Conservation (phyloP, 345 rosid genomes). For the Citrus australasica region DNA sequence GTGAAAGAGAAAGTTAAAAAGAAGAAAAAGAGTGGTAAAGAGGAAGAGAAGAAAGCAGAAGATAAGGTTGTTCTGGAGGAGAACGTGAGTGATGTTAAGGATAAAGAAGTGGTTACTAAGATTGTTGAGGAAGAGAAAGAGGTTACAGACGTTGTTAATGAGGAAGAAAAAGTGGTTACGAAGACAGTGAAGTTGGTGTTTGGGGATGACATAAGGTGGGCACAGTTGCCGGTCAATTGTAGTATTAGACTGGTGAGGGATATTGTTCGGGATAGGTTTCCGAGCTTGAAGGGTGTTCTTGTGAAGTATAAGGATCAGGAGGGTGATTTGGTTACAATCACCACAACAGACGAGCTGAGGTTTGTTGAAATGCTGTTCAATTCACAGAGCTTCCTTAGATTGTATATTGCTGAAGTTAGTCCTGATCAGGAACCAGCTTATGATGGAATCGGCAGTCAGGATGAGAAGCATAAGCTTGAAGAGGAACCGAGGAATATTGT, state of each 20-base stretch:
- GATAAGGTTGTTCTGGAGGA: slow-evolving; percentile 38
- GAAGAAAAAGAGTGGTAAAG: slow-evolving; percentile 39
- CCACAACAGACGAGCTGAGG: slow-evolving; percentile 78
- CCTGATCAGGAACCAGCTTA: slow-evolving; percentile 86
- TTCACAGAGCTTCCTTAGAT: slow-evolving; percentile 61
- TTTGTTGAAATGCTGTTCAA: slow-evolving; percentile 53
- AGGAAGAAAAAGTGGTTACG: slow-evolving; percentile 52
- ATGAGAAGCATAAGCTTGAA: slow-evolving; percentile 26
- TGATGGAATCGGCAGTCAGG: slow-evolving; percentile 44
- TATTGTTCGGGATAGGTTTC: slow-evolving; percentile 74
- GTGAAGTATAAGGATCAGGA: slow-evolving; percentile 85
- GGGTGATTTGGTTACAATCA: slow-evolving; percentile 91
- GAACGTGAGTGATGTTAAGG: slow-evolving; percentile 38
- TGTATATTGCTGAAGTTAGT: slow-evolving; percentile 69
- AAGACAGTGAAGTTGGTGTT: slow-evolving; percentile 81
- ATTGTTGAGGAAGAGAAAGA: slow-evolving; percentile 43
- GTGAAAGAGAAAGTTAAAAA: slow-evolving; percentile 70
- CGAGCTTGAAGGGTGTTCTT: slow-evolving; percentile 66
- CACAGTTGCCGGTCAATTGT: slow-evolving; percentile 71
- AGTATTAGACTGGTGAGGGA: slow-evolving; percentile 68
- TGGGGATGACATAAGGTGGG: slow-evolving; percentile 95
- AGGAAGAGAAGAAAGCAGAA: slow-evolving; percentile 28
- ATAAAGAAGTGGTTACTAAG: slow-evolving; percentile 51
- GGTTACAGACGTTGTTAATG: slow-evolving; percentile 31
- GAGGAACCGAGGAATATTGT: slow-evolving; percentile 26